Conservation (phyloP, 2,329 filamentous ascomycete genomes). For the Talaromyces sp. region DNA sequence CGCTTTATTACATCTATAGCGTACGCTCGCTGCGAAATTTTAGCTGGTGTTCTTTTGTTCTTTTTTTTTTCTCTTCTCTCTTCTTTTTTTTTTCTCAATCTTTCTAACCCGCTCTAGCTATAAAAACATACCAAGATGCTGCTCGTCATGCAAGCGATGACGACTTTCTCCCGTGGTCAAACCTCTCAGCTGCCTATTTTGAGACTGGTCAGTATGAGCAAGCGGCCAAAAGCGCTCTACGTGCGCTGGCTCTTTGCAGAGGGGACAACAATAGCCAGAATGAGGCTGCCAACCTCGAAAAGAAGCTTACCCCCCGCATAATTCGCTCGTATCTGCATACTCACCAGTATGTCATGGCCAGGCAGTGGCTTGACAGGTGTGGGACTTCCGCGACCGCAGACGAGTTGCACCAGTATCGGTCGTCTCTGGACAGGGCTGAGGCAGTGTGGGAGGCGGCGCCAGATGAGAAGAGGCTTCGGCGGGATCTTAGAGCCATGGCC, state of each 20-base stretch:
- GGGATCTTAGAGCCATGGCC: not conserved
- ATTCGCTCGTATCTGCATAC: constrained; percentile 6
- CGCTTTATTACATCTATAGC: not conserved
- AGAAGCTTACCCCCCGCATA: constrained; percentile 7
- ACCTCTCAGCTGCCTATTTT: constrained; percentile 12
- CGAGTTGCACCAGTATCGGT: constrained; percentile 4
- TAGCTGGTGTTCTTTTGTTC: not conserved
- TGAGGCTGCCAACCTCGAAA: not conserved
- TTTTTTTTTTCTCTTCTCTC: not conserved
- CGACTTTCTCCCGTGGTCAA: constrained; percentile 12
- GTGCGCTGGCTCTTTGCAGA: constrained; percentile 3
- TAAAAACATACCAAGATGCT: constrained; percentile 11
- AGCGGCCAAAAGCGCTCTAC: constrained; percentile 4
- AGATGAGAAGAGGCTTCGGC: not conserved
- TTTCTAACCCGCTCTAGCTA: constrained; percentile 2
- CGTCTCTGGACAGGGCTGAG: constrained; percentile 3
- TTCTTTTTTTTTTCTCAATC: not conserved
- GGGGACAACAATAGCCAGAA: not conserved
- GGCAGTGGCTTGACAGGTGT: constrained; percentile 8
- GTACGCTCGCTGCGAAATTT: not conserved
- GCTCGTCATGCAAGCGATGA: constrained; percentile 3
- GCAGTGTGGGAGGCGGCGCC: constrained; percentile 1
- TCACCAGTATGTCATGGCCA: constrained; percentile 2
- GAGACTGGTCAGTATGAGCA: constrained; percentile 7
- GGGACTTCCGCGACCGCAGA: not conserved